phyloP scores from a whole-genome alignment of 2,329 filamentous ascomycete species.

The Uncinocarpus reesii region DNA sequence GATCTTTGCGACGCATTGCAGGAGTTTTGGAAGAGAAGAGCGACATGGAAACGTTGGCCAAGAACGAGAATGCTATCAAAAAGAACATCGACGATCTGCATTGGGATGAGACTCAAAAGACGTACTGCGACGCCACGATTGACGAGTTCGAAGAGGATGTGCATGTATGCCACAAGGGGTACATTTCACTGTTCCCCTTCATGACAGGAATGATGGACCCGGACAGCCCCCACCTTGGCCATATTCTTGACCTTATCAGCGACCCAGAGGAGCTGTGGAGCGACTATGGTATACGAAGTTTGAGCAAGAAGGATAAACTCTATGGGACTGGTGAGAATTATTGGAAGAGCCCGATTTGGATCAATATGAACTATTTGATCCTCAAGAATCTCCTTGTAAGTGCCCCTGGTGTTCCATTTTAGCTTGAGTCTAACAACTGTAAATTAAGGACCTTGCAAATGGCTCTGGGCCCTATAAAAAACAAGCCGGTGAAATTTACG shows the following conservation, averaged over 20 bases:
- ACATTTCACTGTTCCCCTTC: conserved; percentile 89
- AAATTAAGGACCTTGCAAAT: conserved; percentile 52
- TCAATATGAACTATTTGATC: conserved; percentile 89
- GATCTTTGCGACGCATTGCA: conserved; percentile 72
- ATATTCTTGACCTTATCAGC: conserved; percentile 64
- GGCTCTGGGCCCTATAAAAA: conserved; percentile 54
- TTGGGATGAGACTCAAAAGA: conserved; percentile 70
- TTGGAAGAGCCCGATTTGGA: conserved; percentile 90
- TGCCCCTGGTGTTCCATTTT: conserved; percentile 20
- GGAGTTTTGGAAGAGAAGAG: conserved; percentile 62
- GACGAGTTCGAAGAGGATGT: conserved; percentile 87
- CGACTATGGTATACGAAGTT: conserved; percentile 72
- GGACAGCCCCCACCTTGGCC: conserved; percentile 63
- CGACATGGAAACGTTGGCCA: conserved; percentile 61
- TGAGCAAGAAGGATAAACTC: conserved; percentile 71
- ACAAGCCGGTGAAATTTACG: conserved; percentile 65
- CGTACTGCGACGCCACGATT: conserved; percentile 90
- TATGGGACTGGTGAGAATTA: conserved; percentile 95
- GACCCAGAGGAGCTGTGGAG: conserved; percentile 86
- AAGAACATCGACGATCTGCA: conserved; percentile 87
- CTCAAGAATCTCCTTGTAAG: conserved; percentile 67
- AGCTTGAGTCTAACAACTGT: conserved; percentile 12
- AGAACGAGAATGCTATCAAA: conserved; percentile 64
- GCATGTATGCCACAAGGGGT: conserved; percentile 92
- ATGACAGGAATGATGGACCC: conserved; percentile 67